Conservation (phyloP, 257 asterid genomes). For the Scutellaria galericulata region DNA sequence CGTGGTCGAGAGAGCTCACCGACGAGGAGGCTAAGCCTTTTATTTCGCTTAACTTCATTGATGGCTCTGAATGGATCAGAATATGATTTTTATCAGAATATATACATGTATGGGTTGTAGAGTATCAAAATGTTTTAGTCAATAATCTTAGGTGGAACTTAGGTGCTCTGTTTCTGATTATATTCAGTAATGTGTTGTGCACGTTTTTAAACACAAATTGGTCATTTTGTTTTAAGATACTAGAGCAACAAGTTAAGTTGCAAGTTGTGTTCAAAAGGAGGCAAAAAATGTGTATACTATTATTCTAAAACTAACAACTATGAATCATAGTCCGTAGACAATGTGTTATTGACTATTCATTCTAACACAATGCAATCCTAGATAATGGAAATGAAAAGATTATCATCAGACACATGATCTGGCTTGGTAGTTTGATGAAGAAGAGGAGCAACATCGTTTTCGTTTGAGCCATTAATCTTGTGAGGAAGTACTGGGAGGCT, state of each 20-base stretch:
- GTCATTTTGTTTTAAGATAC: no score
- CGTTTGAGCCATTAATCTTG: conserved; percentile 42
- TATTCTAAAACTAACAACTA: not conserved
- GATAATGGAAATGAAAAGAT: conserved; percentile 40
- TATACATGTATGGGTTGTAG: conserved; percentile 12
- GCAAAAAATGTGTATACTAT: not conserved
- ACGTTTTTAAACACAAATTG: no score
- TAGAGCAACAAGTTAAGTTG: no score
- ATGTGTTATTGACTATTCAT: no score
- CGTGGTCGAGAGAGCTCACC: conserved; percentile 92
- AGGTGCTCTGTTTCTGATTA: no score
- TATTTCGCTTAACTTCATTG: conserved; percentile 78
- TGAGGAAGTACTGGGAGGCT: conserved; percentile 29
- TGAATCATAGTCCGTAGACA: conserved; percentile 10
- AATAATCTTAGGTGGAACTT: no score
- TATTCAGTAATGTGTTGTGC: no score
- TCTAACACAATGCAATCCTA: no score
- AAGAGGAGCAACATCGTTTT: conserved; percentile 67
- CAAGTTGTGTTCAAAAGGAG: no score
- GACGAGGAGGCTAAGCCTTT: conserved; percentile 95
- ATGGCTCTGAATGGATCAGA: conserved; percentile 88
- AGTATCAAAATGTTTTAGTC: not conserved
- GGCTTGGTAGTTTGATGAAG: conserved; percentile 49
- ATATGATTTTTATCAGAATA: conserved; percentile 30
- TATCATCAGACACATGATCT: conserved; percentile 36